Conservation (phyloP, 73 alveolate species). For the Symbiodinium natans region DNA sequence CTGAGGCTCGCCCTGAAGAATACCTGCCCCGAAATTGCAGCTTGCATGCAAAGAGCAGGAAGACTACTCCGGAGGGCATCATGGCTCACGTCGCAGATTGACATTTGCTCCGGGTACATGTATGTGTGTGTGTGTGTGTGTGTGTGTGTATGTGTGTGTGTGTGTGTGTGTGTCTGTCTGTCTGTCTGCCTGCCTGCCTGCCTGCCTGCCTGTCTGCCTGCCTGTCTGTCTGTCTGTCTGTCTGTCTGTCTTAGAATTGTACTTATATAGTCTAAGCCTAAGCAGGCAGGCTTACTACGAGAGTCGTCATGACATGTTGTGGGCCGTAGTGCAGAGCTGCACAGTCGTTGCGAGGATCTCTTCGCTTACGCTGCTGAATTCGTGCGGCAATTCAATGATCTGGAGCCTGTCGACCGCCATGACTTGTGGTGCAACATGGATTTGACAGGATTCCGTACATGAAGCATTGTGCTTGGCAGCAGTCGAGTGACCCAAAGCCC, state of each 20-base stretch:
- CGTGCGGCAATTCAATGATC: conserved; percentile 86
- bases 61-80: not conserved
- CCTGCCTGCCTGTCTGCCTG: not conserved
- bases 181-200: too few relatives aligned
- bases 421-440: conserved; percentile 35
- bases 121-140: too few relatives aligned
- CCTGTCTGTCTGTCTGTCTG: not conserved
- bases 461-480: not conserved
- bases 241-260: too few relatives aligned
- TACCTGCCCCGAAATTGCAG: conserved; percentile 34
- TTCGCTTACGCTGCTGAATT: conserved; percentile 64
- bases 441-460: not conserved
- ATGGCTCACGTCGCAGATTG: too few relatives aligned
- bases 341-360: conserved; percentile 35
- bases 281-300: not conserved
- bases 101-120: too few relatives aligned
- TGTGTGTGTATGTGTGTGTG: too few relatives aligned
- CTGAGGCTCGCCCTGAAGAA: conserved; percentile 55
- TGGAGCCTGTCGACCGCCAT: conserved; percentile 51
- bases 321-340: too few relatives aligned
- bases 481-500: not conserved
- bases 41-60: not conserved
- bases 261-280: too few relatives aligned
- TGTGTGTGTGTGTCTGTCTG: too few relatives aligned
- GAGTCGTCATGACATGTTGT: too few relatives aligned